Base-by-base conservation (phyloP, 495 filamentous ascomycete species). In the Xylaria intraflava region DNA sequence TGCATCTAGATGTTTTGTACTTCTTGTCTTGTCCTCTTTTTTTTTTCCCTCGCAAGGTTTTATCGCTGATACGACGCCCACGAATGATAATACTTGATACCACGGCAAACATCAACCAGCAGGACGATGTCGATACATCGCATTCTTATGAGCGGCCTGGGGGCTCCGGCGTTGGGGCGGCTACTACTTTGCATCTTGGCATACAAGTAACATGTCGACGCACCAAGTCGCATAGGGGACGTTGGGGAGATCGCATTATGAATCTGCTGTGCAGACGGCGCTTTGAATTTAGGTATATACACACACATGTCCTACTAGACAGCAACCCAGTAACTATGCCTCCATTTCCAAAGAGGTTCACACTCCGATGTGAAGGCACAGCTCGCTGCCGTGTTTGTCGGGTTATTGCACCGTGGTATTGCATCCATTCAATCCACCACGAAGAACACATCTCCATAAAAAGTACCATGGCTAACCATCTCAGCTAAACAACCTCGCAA, bases 271-370 rank as follows among this genome's bases (percentile, higher is more conserved):
- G 33, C 24, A 40, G 11, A 40, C 23, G 23, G 33, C 16, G 31
- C 20, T 31, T 47, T 46, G 9, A 41, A 47, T 47, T 24, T n/a
- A 47, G 35, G 31, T 46, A 54, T 54, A 41, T 26, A n/a, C 43
- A 46, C n/a, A n/a, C 44, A 54, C 23, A 46, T 45, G 50, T 53
- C 31, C 50, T 38, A 36, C 41, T 46, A 45, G 41, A 46, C 22
- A 46, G 45, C 36, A 46, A 53, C 36, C 50, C 5, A 44, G 29
- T 22, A 52, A 29, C 22, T 27, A 17, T 6, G 24, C 3, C n/a
- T 27, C 33, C 6, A 27, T 1, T 20, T 35, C 6, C 16, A 44
- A 29, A 19, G 30, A 7, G 6, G 4, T 33, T 30, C 9, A 17
- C 20, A 16, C 20, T 7, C 23, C n/a, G 16, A 45, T 29, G 3